These are phyloP conservation scores for Galium porrigens DNA, from an alignment of 305 asterid species.

Conservation along the genomic window DNA sequence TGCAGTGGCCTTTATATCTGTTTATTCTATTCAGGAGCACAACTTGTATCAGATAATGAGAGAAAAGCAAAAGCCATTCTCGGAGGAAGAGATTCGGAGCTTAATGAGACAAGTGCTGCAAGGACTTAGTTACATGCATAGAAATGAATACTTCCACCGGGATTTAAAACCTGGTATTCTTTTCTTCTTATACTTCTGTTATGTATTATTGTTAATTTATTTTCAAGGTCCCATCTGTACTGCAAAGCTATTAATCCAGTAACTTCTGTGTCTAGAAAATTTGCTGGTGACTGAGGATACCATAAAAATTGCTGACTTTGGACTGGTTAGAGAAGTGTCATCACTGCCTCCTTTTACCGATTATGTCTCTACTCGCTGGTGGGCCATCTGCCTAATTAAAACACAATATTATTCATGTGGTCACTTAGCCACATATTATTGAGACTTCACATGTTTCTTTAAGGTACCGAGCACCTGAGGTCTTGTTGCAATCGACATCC, in stretches of 20 bases:
- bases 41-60: conserved; percentile 79
- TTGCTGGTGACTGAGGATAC: conserved; percentile 65
- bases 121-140: conserved; percentile 73
- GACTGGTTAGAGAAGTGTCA: conserved; percentile 87
- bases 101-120: conserved; percentile 75
- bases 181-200: conserved; percentile 14
- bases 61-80: conserved; percentile 45
- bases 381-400: conserved; percentile 23
- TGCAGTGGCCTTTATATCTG: conserved; percentile 8
- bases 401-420: conserved; percentile 1
- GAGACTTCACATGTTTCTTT: conserved; percentile 11
- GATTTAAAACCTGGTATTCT: conserved; percentile 88
- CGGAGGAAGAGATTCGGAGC: conserved; percentile 69
- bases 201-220: conserved; percentile 8
- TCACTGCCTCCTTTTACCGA: conserved; percentile 89
- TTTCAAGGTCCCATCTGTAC: conserved; percentile 1
- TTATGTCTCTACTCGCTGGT: conserved; percentile 99
- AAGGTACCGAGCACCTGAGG: conserved; percentile 99
- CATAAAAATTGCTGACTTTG: conserved; percentile 90
- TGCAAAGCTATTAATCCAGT: conserved; percentile 15
- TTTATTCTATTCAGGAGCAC: conserved; percentile 41
- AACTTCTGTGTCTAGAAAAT: conserved; percentile 45
- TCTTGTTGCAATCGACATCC: conserved; percentile 57
- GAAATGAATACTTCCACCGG: conserved; percentile 69
- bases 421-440: conserved; percentile 12